A percentile compares a stretch with the other conserved stretches of the same genome.
These are phyloP conservation scores for Hymenoscyphus linearis DNA, from an alignment of 2,329 filamentous ascomycete genomes.

Conservation along the genomic window DNA sequence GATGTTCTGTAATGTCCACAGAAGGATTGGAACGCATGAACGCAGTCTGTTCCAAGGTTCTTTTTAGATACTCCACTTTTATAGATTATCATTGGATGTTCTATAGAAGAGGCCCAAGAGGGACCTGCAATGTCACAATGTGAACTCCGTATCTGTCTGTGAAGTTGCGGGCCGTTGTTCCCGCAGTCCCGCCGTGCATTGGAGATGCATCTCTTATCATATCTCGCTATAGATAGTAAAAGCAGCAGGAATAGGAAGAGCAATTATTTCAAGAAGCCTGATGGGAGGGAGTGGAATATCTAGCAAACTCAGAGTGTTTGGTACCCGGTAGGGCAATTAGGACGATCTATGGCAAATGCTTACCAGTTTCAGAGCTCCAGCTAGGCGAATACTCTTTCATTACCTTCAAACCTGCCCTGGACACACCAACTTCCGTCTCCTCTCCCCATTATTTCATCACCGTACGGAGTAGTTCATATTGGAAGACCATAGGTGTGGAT, in stretches of 20 bases:
- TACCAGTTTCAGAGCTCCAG: too few relatives aligned
- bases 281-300: too few relatives aligned
- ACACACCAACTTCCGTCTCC: too few relatives aligned
- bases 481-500: slow-evolving; percentile 3
- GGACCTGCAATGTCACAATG: slow-evolving; percentile 1
- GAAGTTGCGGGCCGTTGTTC: slow-evolving; percentile 19
- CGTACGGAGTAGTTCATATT: slow-evolving; percentile 2
- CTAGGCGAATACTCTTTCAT: too few relatives aligned
- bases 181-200: slow-evolving; percentile 16
- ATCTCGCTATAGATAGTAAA: background rate
- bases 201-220: slow-evolving; percentile 5
- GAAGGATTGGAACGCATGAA: background rate
- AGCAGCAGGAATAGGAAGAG: slow-evolving; percentile 1
- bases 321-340: too few relatives aligned
- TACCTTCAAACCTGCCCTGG: too few relatives aligned
- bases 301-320: too few relatives aligned
- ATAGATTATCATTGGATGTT: background rate
- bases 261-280: too few relatives aligned
- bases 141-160: slow-evolving; percentile 7
- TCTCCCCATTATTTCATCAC: background rate
- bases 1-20: too few relatives aligned
- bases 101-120: background rate
- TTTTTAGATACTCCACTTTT: background rate
- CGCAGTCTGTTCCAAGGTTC: background rate
- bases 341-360: too few relatives aligned